These are phyloP conservation scores for Leccinum boreale DNA, from an alignment of 768 basidiomycete species.

Conservation along the genomic window DNA sequence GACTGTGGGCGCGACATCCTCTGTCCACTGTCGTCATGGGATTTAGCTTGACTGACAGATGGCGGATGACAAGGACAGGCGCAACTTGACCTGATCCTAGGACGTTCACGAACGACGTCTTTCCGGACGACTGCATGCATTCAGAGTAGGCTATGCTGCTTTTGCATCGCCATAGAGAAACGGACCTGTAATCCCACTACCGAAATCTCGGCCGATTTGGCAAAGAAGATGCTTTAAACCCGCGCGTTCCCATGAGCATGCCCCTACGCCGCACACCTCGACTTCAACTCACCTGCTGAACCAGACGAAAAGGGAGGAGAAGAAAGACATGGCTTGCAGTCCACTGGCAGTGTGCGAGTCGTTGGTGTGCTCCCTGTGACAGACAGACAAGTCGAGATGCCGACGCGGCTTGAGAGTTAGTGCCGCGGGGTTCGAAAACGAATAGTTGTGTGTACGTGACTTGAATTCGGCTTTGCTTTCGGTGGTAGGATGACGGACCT, in stretches of 20 bases:
- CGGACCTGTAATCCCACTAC: conserved; percentile 86
- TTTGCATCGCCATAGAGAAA: not conserved
- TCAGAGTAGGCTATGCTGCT: not conserved
- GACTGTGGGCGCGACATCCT: conserved; percentile 95
- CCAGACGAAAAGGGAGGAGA: conserved; percentile 57
- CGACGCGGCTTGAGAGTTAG: not conserved
- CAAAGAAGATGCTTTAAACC: conserved; percentile 69
- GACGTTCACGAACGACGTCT: conserved; percentile 93
- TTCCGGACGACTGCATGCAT: conserved; percentile 74
- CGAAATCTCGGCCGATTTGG: conserved; percentile 82
- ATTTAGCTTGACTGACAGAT: not conserved
- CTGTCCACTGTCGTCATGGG: conserved; percentile 67
- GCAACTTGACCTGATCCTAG: conserved; percentile 75
- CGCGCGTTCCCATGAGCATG: not conserved
- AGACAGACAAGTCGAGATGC: too few relatives aligned
- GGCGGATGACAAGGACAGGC: not conserved
- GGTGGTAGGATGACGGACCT: not conserved
- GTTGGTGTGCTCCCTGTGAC: not conserved
- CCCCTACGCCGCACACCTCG: not conserved
- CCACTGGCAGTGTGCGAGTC: not conserved
- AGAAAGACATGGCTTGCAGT: conserved; percentile 39
- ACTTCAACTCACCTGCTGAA: conserved; percentile 41
- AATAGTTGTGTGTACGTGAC: not conserved
- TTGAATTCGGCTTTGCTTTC: not conserved
- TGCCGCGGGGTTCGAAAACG: conserved; percentile 17